These are phyloP conservation scores for Suhomyces xylopsoci DNA, from an alignment of 805 yeast species.

Conservation along the genomic window DNA sequence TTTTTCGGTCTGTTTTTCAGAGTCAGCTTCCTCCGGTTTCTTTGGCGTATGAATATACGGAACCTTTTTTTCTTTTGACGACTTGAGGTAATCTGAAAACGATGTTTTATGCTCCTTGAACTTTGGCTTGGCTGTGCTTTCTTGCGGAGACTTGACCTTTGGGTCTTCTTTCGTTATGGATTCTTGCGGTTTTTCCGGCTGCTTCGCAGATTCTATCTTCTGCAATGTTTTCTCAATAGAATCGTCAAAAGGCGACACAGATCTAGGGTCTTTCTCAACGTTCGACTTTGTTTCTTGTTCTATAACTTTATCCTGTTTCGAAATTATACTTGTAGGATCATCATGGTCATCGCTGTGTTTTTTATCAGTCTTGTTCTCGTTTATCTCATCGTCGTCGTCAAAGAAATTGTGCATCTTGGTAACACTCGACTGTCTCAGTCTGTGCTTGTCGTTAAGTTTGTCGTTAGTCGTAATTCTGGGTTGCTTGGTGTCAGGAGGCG, in stretches of 20 bases:
- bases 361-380: background rate
- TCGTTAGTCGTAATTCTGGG: conserved; percentile 3
- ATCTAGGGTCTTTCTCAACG: background rate
- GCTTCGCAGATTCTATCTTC: background rate
- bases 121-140: background rate
- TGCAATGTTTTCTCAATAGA: background rate
- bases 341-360: background rate
- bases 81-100: conserved; percentile 6
- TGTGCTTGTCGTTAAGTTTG: conserved; percentile 3
- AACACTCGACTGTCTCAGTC: background rate
- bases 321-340: background rate
- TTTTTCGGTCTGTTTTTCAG: too few species aligned
- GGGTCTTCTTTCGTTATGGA: background rate
- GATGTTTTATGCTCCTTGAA: conserved; percentile 5
- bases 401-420: conserved; percentile 14
- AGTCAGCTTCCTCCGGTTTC: background rate
- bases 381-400: conserved; percentile 10
- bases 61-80: conserved; percentile 4
- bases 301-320: too few species aligned
- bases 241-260: background rate
- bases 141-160: background rate
- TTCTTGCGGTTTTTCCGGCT: background rate
- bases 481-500: background rate
- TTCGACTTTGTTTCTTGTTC: background rate
- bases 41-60: background rate